These are phyloP conservation scores for Macaranga tanarius DNA, from an alignment of 441 rosid species.

Conservation along the genomic window DNA sequence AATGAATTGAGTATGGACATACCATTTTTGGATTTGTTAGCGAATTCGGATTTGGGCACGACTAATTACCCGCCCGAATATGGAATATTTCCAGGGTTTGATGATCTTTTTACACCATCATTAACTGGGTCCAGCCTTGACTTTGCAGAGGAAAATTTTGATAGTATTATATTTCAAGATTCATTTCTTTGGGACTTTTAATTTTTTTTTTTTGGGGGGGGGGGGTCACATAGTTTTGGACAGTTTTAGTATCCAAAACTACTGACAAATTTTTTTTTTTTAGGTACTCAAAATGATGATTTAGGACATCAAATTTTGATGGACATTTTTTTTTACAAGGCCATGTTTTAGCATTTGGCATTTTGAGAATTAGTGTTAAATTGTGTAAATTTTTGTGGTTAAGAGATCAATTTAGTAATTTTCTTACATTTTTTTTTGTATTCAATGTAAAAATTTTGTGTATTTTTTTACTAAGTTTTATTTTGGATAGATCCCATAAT, in stretches of 20 bases:
- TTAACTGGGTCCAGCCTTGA: slow-evolving; percentile 14
- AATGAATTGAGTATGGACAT: slow-evolving; percentile 30
- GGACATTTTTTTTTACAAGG: slow-evolving; percentile 21
- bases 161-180: slow-evolving; percentile 22
- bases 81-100: slow-evolving; percentile 45
- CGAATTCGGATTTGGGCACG: slow-evolving; percentile 23
- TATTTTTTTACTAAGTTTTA: not conserved
- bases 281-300: not conserved
- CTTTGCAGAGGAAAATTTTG: slow-evolving; percentile 29
- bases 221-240: slow-evolving; percentile 17
- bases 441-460: too few species aligned
- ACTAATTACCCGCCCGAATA: slow-evolving; percentile 25
- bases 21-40: slow-evolving; percentile 39
- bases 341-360: not conserved
- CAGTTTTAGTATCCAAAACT: slow-evolving; percentile 17
- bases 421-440: too few species aligned
- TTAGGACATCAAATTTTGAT: not conserved
- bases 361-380: too few species aligned
- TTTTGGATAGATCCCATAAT: not conserved
- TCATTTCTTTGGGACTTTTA: slow-evolving; percentile 42
- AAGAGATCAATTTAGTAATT: not conserved
- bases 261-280: not conserved
- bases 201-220: not conserved
- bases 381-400: too few species aligned
- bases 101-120: slow-evolving; percentile 34